phyloP scores from a whole-genome alignment of 129 eudicot genomes.

The Centaurea solstitialis region DNA sequence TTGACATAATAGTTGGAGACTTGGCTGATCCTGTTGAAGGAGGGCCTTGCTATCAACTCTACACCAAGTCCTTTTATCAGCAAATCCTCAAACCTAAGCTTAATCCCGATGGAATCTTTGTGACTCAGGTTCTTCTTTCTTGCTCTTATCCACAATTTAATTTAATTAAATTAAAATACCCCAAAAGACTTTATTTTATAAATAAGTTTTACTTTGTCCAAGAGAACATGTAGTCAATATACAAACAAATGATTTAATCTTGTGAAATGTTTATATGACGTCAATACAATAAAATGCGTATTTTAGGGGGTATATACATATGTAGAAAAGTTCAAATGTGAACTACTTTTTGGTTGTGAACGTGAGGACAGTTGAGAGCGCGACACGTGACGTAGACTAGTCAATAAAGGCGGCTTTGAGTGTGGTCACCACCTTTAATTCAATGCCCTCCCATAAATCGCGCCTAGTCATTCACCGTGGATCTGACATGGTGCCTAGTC shows the following conservation, averaged over 20 bases:
- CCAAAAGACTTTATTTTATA: not conserved
- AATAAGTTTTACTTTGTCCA: not conserved
- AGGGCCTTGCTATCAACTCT: slow-evolving; percentile 93
- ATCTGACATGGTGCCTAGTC: too few species aligned
- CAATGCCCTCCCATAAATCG: too few species aligned
- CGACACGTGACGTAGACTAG: too few species aligned
- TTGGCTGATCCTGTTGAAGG: slow-evolving; percentile 97
- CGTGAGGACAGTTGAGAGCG: too few species aligned
- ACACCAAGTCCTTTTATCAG: slow-evolving; percentile 89
- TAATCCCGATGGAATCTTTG: slow-evolving; percentile 76
- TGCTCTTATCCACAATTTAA: not conserved
- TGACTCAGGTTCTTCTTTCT: slow-evolving; percentile 68
- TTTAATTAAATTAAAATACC: not conserved
- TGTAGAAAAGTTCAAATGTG: too few species aligned
- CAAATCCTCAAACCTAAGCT: slow-evolving; percentile 76
- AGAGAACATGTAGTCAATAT: not conserved
- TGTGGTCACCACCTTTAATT: too few species aligned
- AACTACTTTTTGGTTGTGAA: too few species aligned
- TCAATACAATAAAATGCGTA: not conserved
- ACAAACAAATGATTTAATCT: not conserved
- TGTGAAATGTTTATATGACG: too few species aligned
- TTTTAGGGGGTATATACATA: too few species aligned
- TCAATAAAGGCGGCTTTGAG: too few species aligned
- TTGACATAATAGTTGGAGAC: slow-evolving; percentile 92
- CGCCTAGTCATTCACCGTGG: too few species aligned